A percentile compares a stretch with the other conserved stretches of the same genome.
Conservation (phyloP, 306 rosid species). For the Cucurbita argyrosperma region DNA sequence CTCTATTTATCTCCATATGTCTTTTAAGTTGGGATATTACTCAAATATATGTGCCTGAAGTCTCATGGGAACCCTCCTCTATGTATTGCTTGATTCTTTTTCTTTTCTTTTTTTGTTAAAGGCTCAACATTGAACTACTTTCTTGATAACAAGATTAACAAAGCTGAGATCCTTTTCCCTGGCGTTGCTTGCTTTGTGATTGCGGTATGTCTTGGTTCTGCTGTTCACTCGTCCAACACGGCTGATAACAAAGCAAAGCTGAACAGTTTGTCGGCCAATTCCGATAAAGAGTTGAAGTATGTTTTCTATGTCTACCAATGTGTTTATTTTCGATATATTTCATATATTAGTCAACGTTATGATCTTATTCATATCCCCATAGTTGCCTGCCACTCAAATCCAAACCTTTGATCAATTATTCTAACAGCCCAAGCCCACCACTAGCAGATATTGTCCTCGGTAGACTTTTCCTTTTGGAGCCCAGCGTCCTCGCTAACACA, state of each 20-base stretch:
- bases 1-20: background rate
- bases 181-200: conserved; percentile 79
- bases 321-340: background rate
- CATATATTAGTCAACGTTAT: background rate
- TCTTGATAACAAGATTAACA: conserved; percentile 63
- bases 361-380: background rate
- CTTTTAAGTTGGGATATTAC: background rate
- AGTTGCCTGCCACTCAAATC: background rate
- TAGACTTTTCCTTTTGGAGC: no score
- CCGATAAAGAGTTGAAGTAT: conserved; percentile 24
- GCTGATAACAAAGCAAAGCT: conserved; percentile 67
- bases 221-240: conserved; percentile 68
- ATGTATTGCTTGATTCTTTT: no score
- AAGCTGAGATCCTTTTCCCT: conserved; percentile 72
- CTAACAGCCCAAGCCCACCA: no score
- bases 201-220: conserved; percentile 74
- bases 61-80: background rate
- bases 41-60: background rate
- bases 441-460: no score
- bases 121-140: conserved; percentile 82
- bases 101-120: conserved; percentile 10
- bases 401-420: background rate
- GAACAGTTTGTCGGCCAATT: conserved; percentile 12
- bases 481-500: no score
- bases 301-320: conserved; percentile 8